Base-by-base conservation (phyloP, 2,329 filamentous ascomycete species). In the Pseudopyricularia javanii region DNA sequence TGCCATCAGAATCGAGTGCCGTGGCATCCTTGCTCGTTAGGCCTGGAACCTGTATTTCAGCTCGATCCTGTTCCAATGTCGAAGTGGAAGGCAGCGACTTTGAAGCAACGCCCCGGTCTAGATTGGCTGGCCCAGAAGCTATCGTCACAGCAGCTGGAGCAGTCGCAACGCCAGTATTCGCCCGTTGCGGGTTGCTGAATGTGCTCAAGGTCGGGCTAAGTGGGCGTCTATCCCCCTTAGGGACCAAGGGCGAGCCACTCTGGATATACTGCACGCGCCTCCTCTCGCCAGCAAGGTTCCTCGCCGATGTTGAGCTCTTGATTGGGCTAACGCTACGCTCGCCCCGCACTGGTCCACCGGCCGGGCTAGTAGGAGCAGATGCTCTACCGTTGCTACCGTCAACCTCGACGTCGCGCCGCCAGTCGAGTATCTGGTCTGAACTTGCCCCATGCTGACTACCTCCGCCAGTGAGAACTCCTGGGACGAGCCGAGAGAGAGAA, bases 371-470 rank as follows among this genome's bases (percentile, higher is more conserved):
- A 6, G 15, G 12, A 26, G 26, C 30, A 65, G 15, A 71, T 65
- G 11, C 65, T 59, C 34, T 62, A 59, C 53, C 37, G 22, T 43
- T 43, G 20, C 37, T 68, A 17, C 68, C 59, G 12, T 60, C 28
- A 8, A 33, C 67, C 47, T 79, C 76, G 12, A 82, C 71, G 20
- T 75, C 76, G 53, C 94, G 88, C 3, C 91, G 82, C 91, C 91
- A 98, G 50, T 82, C 86, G 58, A 94, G 76, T 58, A 96, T 96
- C 15, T 88, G 80, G 57, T 97, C 91, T 1, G 84, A 73, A 52
- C 62, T 68, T 12, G 9, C 5, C 28, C 28, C 22, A 26, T 45
- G 20, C 22, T 20, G 11, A 6, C 12, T 14, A 22, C 40, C 40
- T 9, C 24, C 22, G 7, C 40, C 20, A 7, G 40, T 45, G 8